Percentiles rank a stretch among this genome's conserved stretches.
These are phyloP conservation scores for Mikania micrantha DNA, from an alignment of 129 eudicot genomes.

Conservation along the genomic window DNA sequence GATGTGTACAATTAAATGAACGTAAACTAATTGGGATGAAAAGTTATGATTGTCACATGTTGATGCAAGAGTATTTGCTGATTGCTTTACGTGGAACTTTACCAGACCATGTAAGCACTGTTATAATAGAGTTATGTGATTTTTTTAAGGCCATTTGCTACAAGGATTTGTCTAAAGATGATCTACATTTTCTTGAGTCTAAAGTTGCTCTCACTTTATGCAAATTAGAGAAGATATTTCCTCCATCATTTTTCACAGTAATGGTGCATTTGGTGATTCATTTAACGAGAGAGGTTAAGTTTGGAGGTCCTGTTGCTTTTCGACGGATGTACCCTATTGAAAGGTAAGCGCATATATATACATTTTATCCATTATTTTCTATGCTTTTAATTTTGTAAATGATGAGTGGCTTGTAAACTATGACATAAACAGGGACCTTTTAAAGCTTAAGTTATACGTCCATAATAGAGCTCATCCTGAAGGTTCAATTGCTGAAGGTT, in stretches of 20 bases:
- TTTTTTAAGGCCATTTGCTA: not conserved
- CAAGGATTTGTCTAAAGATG: not conserved
- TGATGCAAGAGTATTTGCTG: not conserved
- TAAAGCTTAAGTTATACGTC: not conserved
- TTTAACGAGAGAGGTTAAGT: too few species aligned
- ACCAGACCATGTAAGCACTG: not conserved
- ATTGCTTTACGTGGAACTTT: not conserved
- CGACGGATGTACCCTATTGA: too few species aligned
- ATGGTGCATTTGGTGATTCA: not conserved
- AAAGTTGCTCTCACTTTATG: not conserved
- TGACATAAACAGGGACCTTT: not conserved
- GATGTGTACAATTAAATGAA: too few species aligned
- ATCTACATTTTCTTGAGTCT: not conserved
- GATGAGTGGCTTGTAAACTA: not conserved
- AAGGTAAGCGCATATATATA: too few species aligned
- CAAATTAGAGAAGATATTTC: not conserved
- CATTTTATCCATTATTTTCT: not conserved
- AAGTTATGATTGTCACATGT: too few species aligned
- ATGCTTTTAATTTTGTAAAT: too few species aligned
- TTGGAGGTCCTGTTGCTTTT: too few species aligned
- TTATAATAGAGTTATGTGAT: too few species aligned
- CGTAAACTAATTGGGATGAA: too few species aligned
- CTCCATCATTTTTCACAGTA: not conserved
- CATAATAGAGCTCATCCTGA: conserved; percentile 11
- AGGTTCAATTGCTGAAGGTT: conserved; percentile 12